Conservation (phyloP, 208 protist genomes). For the Wallacemonas sp. region DNA sequence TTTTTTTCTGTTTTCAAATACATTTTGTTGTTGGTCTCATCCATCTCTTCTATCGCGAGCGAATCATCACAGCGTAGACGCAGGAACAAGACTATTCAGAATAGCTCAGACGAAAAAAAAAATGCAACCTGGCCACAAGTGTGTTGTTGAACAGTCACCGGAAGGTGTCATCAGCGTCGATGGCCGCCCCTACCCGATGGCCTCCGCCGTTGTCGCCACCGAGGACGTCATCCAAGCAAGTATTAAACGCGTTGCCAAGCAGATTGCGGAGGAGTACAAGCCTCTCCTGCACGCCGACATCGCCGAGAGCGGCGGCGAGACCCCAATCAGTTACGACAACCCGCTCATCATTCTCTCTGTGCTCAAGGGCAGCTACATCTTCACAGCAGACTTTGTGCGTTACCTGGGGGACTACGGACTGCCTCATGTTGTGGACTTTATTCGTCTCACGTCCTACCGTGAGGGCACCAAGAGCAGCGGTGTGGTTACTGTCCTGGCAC, state of each 20-base stretch:
- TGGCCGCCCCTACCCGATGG: slow-evolving; percentile 82
- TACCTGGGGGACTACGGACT: slow-evolving; percentile 70
- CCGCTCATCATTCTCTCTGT: slow-evolving; percentile 87
- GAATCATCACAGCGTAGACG: too few relatives aligned
- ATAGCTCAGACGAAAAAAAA: too few relatives aligned
- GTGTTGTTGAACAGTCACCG: slow-evolving; percentile 27
- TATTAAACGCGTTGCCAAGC: slow-evolving; percentile 56
- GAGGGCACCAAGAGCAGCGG: slow-evolving; percentile 64
- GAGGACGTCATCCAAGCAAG: slow-evolving; percentile 61
- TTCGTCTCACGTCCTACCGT: slow-evolving; percentile 79
- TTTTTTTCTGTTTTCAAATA: not conserved
- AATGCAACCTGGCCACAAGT: slow-evolving; percentile 24
- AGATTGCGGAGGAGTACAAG: slow-evolving; percentile 69
- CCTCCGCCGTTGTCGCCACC: slow-evolving; percentile 61
- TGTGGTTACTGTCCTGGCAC: slow-evolving; percentile 48
- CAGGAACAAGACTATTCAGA: too few relatives aligned
- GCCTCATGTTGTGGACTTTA: slow-evolving; percentile 84
- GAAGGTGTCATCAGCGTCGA: slow-evolving; percentile 67
- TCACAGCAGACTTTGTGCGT: slow-evolving; percentile 88
- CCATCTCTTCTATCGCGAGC: too few relatives aligned
- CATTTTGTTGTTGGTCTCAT: not conserved
- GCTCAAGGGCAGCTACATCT: slow-evolving; percentile 91
- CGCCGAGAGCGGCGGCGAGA: slow-evolving; percentile 23
- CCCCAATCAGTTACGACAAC: slow-evolving; percentile 73
- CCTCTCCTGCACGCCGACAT: slow-evolving; percentile 48